A percentile compares a stretch with the other conserved stretches of the same genome.
phyloP scores from a whole-genome alignment of 2,329 filamentous ascomycete species.

The Penicillium glabrum region DNA sequence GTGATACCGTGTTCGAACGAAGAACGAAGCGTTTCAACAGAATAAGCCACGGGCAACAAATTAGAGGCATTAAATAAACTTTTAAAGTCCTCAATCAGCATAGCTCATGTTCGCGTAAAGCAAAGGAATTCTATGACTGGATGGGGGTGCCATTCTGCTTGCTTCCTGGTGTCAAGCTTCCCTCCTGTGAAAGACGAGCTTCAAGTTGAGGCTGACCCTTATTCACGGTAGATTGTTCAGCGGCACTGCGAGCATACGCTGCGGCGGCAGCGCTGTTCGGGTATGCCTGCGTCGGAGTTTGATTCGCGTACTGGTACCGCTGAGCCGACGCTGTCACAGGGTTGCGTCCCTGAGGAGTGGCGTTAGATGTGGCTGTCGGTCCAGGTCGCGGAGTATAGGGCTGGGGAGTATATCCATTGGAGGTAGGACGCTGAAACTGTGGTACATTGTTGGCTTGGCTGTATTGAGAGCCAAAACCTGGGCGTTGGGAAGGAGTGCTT shows the following conservation, averaged over 20 bases:
- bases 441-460: constrained; percentile 35
- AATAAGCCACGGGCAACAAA: background rate
- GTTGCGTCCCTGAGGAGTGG: constrained; percentile 36
- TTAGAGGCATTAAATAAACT: constrained; percentile 1
- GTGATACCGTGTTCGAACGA: background rate
- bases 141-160: constrained; percentile 34
- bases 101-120: background rate
- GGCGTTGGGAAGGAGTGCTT: constrained; percentile 37
- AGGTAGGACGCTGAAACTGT: constrained; percentile 41
- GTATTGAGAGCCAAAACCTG: constrained; percentile 37
- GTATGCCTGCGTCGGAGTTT: constrained; percentile 32
- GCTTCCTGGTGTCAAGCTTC: constrained; percentile 35
- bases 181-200: constrained; percentile 31
- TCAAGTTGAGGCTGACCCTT: constrained; percentile 34
- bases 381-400: constrained; percentile 36
- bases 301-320: constrained; percentile 28
- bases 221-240: constrained; percentile 40
- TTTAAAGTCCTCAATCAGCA: constrained; percentile 3
- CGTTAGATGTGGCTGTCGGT: constrained; percentile 33
- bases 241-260: constrained; percentile 39
- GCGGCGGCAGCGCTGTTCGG: constrained; percentile 36
- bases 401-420: constrained; percentile 39
- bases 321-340: constrained; percentile 30
- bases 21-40: background rate
- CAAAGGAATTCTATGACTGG: constrained; percentile 15